phyloP scores from a whole-genome alignment of 495 filamentous ascomycete genomes.

The Cenococcum geophilum region DNA sequence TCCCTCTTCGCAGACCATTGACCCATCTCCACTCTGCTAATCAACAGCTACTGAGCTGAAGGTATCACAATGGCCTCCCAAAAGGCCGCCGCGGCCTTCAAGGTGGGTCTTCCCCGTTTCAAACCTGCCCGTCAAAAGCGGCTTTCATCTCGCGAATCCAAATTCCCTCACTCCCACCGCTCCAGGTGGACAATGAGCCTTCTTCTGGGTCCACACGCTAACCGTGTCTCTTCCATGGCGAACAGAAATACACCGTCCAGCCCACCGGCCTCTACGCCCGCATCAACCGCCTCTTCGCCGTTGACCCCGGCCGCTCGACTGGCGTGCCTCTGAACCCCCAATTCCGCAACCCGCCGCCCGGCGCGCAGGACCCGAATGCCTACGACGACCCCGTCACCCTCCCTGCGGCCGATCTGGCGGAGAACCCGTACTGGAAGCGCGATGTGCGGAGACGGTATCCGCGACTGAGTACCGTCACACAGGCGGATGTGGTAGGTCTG shows the following conservation, averaged over 20 bases:
- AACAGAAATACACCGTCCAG: conserved; percentile 94
- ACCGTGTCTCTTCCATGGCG: not conserved
- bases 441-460: conserved; percentile 83
- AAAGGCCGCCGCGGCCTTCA: not conserved
- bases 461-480: conserved; percentile 68
- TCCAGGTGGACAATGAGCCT: not conserved
- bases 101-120: not conserved
- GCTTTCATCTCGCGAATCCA: not conserved
- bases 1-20: not conserved
- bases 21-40: not conserved
- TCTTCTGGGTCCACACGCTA: not conserved
- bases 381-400: conserved; percentile 89
- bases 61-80: conserved; percentile 1
- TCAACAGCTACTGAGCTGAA: not conserved
- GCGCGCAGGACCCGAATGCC: conserved; percentile 61
- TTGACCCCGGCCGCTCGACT: conserved; percentile 85
- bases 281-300: conserved; percentile 66
- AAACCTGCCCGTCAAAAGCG: not conserved
- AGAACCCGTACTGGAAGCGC: conserved; percentile 98
- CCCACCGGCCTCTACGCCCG: conserved; percentile 84
- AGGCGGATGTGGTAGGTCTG: conserved; percentile 78
- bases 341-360: conserved; percentile 84
- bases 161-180: not conserved
- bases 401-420: conserved; percentile 91
- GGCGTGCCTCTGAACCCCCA: conserved; percentile 90